Conservation (phyloP, 305 asterid genomes). For the Rubia peregrina region DNA sequence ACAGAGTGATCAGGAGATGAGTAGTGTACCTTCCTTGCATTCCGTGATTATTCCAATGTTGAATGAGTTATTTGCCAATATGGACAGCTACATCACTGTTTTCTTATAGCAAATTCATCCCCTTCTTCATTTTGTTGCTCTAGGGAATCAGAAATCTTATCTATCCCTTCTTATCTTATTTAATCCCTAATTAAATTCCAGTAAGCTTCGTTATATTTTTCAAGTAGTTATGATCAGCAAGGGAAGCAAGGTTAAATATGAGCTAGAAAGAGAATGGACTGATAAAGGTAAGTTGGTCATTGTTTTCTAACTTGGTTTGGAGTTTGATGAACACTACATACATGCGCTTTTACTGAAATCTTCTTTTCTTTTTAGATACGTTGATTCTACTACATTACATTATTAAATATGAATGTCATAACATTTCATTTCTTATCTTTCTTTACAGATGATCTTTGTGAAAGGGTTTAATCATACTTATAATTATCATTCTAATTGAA, state of each 20-base stretch:
- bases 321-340: too few species aligned
- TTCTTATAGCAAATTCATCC: background rate
- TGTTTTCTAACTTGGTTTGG: background rate
- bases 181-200: background rate
- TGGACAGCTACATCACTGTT: background rate
- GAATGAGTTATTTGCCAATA: background rate
- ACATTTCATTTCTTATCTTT: too few species aligned
- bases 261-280: slow-evolving; percentile 89
- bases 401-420: too few species aligned
- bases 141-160: background rate
- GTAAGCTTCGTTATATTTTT: slow-evolving; percentile 13
- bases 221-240: slow-evolving; percentile 88
- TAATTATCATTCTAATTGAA: background rate
- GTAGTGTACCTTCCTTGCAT: too few species aligned
- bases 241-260: slow-evolving; percentile 97
- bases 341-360: too few species aligned
- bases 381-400: too few species aligned
- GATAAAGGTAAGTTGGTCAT: slow-evolving; percentile 55
- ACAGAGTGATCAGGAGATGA: too few species aligned
- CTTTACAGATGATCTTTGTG: too few species aligned
- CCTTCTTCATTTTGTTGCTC: background rate
- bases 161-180: background rate
- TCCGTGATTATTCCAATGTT: background rate
- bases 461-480: too few species aligned
- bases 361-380: too few species aligned